phyloP scores from a whole-genome alignment of 2,329 filamentous ascomycete genomes.

The Grosmannia huntii region DNA sequence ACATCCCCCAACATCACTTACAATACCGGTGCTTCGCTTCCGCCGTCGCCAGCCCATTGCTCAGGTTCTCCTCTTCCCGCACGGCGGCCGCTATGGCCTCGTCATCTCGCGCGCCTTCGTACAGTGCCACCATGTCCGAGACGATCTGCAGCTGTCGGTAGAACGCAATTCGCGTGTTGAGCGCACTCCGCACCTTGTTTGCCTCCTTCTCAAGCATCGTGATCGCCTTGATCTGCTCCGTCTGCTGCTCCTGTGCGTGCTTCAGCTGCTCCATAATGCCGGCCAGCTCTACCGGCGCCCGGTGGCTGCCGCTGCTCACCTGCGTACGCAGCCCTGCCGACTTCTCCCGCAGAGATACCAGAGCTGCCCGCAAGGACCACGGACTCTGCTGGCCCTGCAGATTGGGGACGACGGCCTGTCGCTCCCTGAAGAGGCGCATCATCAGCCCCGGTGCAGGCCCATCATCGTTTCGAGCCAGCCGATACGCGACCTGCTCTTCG shows the following conservation, averaged over 20 bases:
- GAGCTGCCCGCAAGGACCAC: constrained; percentile 56
- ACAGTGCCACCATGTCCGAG: constrained; percentile 74
- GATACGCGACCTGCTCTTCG: constrained; percentile 52
- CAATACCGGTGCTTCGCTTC: constrained; percentile 66
- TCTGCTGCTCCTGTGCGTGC: constrained; percentile 40
- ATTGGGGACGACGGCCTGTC: constrained; percentile 34
- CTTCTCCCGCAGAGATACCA: constrained; percentile 57
- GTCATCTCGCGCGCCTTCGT: constrained; percentile 50
- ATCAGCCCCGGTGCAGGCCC: constrained; percentile 58
- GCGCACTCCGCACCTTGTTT: constrained; percentile 60
- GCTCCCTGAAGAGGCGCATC: constrained; percentile 35
- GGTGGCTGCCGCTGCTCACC: constrained; percentile 34
- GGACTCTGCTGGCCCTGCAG: constrained; percentile 21
- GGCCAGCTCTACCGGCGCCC: constrained; percentile 48
- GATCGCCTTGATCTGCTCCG: constrained; percentile 36
- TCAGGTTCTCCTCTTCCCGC: constrained; percentile 35
- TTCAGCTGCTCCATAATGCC: constrained; percentile 54
- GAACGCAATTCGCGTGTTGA: constrained; percentile 80
- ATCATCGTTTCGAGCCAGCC: constrained; percentile 45
- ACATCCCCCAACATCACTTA: constrained; percentile 21
- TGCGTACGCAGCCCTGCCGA: constrained; percentile 44
- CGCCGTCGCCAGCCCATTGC: constrained; percentile 44
- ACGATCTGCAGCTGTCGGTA: constrained; percentile 82
- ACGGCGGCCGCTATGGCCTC: constrained; percentile 28
- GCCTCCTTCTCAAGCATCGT: constrained; percentile 52